Evolutionary conservation across 495 filamentous ascomycete genomes (phyloP).

Genomic region (Chaetomium cochliodes): DNA sequence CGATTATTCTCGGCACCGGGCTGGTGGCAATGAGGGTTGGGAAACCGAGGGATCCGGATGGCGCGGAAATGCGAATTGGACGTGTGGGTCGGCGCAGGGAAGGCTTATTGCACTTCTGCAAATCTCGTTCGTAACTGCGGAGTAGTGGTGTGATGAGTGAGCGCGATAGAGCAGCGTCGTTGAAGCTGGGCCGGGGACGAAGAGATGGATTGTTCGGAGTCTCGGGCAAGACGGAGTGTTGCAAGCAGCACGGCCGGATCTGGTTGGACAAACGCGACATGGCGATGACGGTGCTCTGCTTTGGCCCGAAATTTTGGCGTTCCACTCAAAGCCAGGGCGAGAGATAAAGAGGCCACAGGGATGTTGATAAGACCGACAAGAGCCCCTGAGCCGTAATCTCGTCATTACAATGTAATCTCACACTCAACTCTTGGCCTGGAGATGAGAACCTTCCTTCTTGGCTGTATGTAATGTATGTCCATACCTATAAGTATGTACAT

Average conservation of each 20-base stretch:
- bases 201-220: background rate
- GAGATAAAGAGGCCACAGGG: background rate
- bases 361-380: background rate
- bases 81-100: constrained; percentile 2
- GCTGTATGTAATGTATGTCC: too few species aligned
- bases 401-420: too few species aligned
- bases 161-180: background rate
- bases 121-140: background rate
- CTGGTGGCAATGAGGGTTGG: background rate
- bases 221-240: background rate
- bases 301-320: constrained; percentile 6
- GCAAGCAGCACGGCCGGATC: background rate
- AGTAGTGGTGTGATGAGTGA: background rate
- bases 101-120: background rate
- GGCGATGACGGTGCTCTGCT: constrained; percentile 9
- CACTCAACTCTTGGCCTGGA: too few species aligned
- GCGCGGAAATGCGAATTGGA: constrained; percentile 8
- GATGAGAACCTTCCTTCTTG: too few species aligned
- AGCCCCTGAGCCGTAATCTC: background rate
- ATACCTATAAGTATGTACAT: too few species aligned
- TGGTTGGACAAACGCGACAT: constrained; percentile 7
- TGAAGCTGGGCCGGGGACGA: background rate
- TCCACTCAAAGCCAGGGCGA: background rate
- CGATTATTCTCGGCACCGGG: background rate
- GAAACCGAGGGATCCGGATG: constrained; percentile 12